Percentiles rank a stretch among this genome's conserved stretches.
These are phyloP conservation scores for Fusarium zealandicum DNA, from an alignment of 2,329 filamentous ascomycete species.

Conservation along the genomic window DNA sequence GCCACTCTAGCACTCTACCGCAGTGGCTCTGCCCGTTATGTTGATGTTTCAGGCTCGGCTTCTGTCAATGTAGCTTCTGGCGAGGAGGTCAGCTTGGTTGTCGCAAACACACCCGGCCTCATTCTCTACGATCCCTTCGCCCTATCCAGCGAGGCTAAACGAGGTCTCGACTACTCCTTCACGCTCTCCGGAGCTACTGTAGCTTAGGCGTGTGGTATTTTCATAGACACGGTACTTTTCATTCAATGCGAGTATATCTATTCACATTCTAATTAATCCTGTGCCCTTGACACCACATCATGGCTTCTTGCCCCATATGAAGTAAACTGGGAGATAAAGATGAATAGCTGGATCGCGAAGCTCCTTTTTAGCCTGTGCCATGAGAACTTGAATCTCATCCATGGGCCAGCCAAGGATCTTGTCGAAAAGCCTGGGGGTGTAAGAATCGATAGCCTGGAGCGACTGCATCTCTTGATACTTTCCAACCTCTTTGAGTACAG, in stretches of 20 bases:
- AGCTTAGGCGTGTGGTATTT: background rate
- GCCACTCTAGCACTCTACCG: constrained; percentile 50
- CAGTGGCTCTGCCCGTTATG: constrained; percentile 46
- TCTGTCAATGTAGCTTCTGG: constrained; percentile 45
- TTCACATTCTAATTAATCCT: background rate
- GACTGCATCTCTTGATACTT: constrained; percentile 19
- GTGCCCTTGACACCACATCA: background rate
- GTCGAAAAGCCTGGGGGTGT: constrained; percentile 26
- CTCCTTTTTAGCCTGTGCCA: constrained; percentile 29
- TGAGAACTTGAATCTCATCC: constrained; percentile 21
- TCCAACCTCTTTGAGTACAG: constrained; percentile 20
- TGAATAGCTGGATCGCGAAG: constrained; percentile 22
- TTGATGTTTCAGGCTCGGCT: constrained; percentile 46
- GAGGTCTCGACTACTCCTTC: constrained; percentile 49
- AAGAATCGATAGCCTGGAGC: constrained; percentile 19
- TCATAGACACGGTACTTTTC: background rate
- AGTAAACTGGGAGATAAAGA: constrained; percentile 22
- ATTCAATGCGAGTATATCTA: constrained; percentile 1
- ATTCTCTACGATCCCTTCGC: constrained; percentile 54
- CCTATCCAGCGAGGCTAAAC: constrained; percentile 46
- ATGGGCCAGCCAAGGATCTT: constrained; percentile 24
- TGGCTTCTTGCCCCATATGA: constrained; percentile 24
- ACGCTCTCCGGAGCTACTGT: constrained; percentile 44
- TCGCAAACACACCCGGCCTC: constrained; percentile 56
- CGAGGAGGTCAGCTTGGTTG: constrained; percentile 54